Conservation (phyloP, 208 protist genomes). For the Willaertia magna region DNA sequence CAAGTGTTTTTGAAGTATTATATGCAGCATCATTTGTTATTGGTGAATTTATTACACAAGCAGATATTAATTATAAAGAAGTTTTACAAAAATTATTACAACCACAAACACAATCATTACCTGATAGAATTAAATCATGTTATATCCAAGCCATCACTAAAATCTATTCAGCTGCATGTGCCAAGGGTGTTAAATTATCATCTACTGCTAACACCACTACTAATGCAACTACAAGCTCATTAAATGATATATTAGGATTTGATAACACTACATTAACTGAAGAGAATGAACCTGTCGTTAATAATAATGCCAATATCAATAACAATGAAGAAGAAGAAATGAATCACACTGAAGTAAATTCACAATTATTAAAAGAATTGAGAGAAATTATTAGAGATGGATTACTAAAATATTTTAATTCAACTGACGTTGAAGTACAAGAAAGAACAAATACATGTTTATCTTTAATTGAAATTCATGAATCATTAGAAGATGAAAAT, state of each 20-base stretch:
- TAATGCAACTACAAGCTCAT: not conserved
- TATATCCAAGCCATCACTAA: not conserved
- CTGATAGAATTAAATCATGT: not conserved
- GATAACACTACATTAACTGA: not conserved
- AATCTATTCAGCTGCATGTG: not conserved
- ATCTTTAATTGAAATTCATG: not conserved
- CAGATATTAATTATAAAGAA: not conserved
- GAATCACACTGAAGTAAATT: not conserved
- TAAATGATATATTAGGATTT: not conserved
- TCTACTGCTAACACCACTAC: not conserved
- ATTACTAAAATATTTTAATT: not conserved
- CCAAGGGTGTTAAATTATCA: not conserved
- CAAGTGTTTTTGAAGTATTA: not conserved
- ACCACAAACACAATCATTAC: not conserved
- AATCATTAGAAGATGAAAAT: not conserved
- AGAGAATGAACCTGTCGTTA: not conserved
- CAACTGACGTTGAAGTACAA: slow-evolving; percentile 2
- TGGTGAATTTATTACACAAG: not conserved
- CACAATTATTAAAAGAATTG: not conserved
- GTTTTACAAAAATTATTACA: not conserved
- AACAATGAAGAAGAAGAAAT: not conserved
- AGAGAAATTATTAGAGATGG: not conserved
- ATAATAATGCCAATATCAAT: not conserved
- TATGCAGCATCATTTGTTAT: not conserved
- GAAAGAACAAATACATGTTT: not conserved